phyloP scores from a whole-genome alignment of 108 stramenopile species.

The Mediolabrus comicus region DNA sequence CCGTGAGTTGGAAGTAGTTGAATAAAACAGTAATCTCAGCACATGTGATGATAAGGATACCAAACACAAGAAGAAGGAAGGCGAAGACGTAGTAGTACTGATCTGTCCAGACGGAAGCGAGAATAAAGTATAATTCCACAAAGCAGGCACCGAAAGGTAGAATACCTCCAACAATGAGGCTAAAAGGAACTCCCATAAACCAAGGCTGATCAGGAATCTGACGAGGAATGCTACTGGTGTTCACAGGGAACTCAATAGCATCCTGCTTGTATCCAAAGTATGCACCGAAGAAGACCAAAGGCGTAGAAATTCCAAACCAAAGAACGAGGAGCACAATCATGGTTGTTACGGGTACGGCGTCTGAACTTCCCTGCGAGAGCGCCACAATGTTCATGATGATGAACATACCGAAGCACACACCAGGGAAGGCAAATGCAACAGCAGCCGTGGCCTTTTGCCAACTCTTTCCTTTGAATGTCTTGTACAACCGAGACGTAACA shows the following conservation, averaged over 20 bases:
- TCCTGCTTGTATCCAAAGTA: slow-evolving; percentile 98
- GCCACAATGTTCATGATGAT: slow-evolving; percentile 87
- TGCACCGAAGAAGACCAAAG: slow-evolving; percentile 95
- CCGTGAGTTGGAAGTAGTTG: slow-evolving; percentile 98
- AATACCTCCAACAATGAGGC: neutral
- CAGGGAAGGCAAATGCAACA: slow-evolving; percentile 92
- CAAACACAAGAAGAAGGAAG: slow-evolving; percentile 92
- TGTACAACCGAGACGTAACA: slow-evolving; percentile 92
- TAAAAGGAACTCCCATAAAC: slow-evolving; percentile 81
- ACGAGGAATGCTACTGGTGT: slow-evolving; percentile 88
- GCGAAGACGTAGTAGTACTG: slow-evolving; percentile 99
- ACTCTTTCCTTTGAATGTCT: slow-evolving; percentile 95
- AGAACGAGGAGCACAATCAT: slow-evolving; percentile 88
- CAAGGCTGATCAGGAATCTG: slow-evolving; percentile 95
- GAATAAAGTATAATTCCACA: slow-evolving; percentile 98
- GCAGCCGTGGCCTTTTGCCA: slow-evolving; percentile 93
- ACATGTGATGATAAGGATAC: slow-evolving; percentile 94
- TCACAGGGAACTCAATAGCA: slow-evolving; percentile 92
- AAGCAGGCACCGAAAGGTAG: slow-evolving; percentile 52
- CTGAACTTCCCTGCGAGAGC: slow-evolving; percentile 69
- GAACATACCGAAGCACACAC: slow-evolving; percentile 83
- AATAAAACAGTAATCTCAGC: slow-evolving; percentile 97
- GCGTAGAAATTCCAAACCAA: slow-evolving; percentile 96
- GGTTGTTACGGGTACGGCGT: slow-evolving; percentile 92
- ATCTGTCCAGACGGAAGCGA: slow-evolving; percentile 94